phyloP scores from a whole-genome alignment of 228 moss, liverwort and hornwort genomes.

The Sphagnum magellanicum region DNA sequence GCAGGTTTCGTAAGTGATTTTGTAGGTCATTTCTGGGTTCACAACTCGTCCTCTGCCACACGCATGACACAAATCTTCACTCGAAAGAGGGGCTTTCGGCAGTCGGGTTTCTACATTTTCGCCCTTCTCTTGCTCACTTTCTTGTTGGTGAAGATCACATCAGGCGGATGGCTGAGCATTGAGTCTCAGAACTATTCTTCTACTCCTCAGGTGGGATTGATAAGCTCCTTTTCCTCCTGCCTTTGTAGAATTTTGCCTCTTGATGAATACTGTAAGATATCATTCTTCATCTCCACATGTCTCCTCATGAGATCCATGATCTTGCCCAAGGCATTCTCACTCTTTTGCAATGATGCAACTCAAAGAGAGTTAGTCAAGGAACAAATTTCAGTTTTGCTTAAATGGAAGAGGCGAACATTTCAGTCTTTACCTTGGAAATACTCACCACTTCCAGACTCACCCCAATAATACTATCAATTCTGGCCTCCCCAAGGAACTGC shows the following conservation, averaged over 20 bases:
- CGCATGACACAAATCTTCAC: conserved; percentile 7
- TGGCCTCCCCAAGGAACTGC: no score
- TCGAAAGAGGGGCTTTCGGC: conserved; percentile 23
- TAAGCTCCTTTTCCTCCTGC: background rate
- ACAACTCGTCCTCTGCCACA: background rate
- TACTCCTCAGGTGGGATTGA: background rate
- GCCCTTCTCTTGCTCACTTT: conserved; percentile 55
- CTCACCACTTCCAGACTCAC: no score
- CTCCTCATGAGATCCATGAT: no score
- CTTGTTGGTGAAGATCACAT: conserved; percentile 52
- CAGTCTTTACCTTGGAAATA: no score
- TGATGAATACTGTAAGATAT: background rate
- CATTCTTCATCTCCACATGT: no score
- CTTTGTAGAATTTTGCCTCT: background rate
- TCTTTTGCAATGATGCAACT: no score
- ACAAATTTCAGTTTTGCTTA: no score
- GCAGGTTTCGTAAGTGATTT: conserved; percentile 6
- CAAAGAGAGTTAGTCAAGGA: no score
- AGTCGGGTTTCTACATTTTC: conserved; percentile 50
- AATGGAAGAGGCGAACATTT: no score
- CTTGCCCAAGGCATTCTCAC: no score
- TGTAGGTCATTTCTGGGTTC: conserved; percentile 2
- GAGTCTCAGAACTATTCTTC: conserved; percentile 18
- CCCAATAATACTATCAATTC: no score
- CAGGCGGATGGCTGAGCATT: conserved; percentile 36